Percentiles rank a stretch among this genome's conserved stretches.
Evolutionary conservation across 768 basidiomycete species (phyloP).

Genomic region (Lactifluus pinguis): DNA sequence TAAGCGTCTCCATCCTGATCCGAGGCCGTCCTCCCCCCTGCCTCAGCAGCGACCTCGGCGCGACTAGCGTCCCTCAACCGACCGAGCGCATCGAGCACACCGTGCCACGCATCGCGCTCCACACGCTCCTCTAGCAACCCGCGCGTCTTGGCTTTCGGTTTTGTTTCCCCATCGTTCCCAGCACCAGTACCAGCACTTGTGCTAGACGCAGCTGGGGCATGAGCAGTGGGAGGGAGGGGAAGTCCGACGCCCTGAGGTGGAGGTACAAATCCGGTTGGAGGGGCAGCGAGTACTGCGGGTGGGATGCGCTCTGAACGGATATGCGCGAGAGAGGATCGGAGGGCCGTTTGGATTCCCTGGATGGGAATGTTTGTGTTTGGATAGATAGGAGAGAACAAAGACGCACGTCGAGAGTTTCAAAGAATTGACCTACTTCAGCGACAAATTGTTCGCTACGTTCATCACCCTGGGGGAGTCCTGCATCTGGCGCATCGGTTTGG

Average conservation of each 20-base stretch:
- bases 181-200: slow-evolving; percentile 14
- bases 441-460: slow-evolving; percentile 83
- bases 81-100: slow-evolving; percentile 57
- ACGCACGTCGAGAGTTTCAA: slow-evolving; percentile 68
- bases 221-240: slow-evolving; percentile 33
- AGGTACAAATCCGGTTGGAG: slow-evolving; percentile 61
- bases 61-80: slow-evolving; percentile 1
- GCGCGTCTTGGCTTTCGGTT: slow-evolving; percentile 30
- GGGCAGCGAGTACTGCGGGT: slow-evolving; percentile 81
- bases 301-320: slow-evolving; percentile 76
- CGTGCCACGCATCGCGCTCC: slow-evolving; percentile 70
- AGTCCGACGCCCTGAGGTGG: slow-evolving; percentile 73
- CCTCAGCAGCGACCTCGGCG: background rate
- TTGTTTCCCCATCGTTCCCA: background rate
- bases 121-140: slow-evolving; percentile 72
- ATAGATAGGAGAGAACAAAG: background rate
- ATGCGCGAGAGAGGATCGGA: slow-evolving; percentile 74
- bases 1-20: background rate
- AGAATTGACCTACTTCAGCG: slow-evolving; percentile 77
- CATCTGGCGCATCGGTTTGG: slow-evolving; percentile 64
- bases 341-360: slow-evolving; percentile 65
- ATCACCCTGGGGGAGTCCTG: slow-evolving; percentile 66
- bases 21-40: background rate
- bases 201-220: slow-evolving; percentile 3
- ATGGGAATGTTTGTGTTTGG: background rate